Percentiles rank a stretch among this genome's conserved stretches.
phyloP scores from a whole-genome alignment of 192 early-diverging fungal genomes.

The Umbelopsis vinacea region DNA sequence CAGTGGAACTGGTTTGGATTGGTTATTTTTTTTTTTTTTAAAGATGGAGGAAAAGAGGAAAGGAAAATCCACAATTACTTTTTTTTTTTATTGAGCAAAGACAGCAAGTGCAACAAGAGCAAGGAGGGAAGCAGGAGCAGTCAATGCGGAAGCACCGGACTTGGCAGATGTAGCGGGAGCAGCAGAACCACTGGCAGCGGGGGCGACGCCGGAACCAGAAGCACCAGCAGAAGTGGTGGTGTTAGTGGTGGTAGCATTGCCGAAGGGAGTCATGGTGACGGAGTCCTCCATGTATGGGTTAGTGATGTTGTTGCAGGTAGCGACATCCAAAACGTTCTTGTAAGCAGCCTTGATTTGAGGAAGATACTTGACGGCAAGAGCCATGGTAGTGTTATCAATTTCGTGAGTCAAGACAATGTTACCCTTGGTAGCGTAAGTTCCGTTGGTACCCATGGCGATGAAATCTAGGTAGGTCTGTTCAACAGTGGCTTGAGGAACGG shows the following conservation, averaged over 20 bases:
- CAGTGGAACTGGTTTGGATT: too few relatives aligned
- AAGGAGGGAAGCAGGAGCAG: constrained; percentile 21
- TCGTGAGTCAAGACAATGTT: constrained; percentile 52
- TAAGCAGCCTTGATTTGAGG: constrained; percentile 47
- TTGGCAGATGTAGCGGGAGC: neutral
- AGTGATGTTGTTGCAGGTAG: constrained; percentile 45
- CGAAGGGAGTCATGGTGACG: constrained; percentile 29
- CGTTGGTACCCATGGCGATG: constrained; percentile 44
- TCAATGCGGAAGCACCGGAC: neutral
- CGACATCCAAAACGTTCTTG: constrained; percentile 40
- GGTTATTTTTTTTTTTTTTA: too few relatives aligned
- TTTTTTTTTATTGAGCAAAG: constrained; percentile 26
- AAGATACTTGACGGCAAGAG: constrained; percentile 45
- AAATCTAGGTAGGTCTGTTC: constrained; percentile 31
- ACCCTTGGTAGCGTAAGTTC: constrained; percentile 32
- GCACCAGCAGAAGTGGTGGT: constrained; percentile 17
- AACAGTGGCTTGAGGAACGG: constrained; percentile 29
- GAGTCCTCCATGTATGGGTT: constrained; percentile 44
- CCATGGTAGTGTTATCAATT: constrained; percentile 48
- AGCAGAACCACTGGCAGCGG: constrained; percentile 20
- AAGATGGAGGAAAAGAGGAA: neutral
- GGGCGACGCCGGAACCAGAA: constrained; percentile 26
- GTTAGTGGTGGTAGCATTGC: constrained; percentile 6
- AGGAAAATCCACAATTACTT: constrained; percentile 2
- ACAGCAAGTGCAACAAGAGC: constrained; percentile 25